Evolutionary conservation across 495 filamentous ascomycete species (phyloP).

Genomic region (Penicillium samsonianum): DNA sequence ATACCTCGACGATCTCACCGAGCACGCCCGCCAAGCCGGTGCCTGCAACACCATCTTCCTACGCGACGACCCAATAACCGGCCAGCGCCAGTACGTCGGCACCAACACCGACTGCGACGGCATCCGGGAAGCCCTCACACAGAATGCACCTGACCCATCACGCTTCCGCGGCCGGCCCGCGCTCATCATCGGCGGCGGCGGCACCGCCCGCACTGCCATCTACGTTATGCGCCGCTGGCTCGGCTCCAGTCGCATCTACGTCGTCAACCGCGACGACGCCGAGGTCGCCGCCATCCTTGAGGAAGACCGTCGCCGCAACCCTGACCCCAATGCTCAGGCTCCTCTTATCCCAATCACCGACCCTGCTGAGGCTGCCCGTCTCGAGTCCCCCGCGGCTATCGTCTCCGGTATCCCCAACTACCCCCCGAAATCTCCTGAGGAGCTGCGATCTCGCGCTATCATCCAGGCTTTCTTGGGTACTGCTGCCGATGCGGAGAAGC

Average conservation of each 20-base stretch:
- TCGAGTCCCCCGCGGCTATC: conserved; percentile 60
- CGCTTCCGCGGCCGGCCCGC: conserved; percentile 57
- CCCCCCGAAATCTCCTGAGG: conserved; percentile 58
- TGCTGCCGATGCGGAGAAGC: conserved; percentile 26
- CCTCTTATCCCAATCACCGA: conserved; percentile 58
- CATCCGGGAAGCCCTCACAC: conserved; percentile 65
- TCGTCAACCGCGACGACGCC: conserved; percentile 63
- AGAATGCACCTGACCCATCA: conserved; percentile 49
- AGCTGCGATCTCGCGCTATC: conserved; percentile 56
- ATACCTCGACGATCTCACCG: conserved; percentile 66
- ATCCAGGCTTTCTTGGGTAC: conserved; percentile 55
- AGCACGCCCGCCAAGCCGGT: conserved; percentile 66
- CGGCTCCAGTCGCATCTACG: conserved; percentile 63
- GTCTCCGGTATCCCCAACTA: conserved; percentile 73
- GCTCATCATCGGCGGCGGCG: conserved; percentile 66
- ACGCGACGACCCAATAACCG: conserved; percentile 40
- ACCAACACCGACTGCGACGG: conserved; percentile 79
- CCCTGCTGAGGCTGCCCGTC: conserved; percentile 52
- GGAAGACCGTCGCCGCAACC: conserved; percentile 45
- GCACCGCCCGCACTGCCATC: conserved; percentile 67
- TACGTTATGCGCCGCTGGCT: conserved; percentile 69
- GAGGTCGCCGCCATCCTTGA: conserved; percentile 65
- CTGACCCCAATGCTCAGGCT: conserved; percentile 37
- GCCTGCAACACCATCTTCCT: conserved; percentile 76
- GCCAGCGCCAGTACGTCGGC: conserved; percentile 55